phyloP scores from a whole-genome alignment of 805 yeast genomes.

The Millerozyma acaciae region DNA sequence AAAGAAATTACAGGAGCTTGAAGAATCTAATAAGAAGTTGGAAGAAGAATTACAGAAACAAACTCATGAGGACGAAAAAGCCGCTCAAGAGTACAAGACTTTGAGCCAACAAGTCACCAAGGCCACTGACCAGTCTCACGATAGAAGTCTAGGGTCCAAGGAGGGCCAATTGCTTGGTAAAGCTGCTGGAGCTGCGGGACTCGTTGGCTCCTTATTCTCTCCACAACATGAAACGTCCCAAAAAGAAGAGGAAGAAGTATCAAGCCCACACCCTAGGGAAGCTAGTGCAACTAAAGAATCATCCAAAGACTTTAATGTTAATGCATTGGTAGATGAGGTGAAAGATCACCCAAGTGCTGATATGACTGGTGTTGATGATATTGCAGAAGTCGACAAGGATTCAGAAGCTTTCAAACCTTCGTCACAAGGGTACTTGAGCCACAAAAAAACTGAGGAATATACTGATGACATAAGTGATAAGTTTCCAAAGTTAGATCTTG shows the following conservation, averaged over 20 bases:
- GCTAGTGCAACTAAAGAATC: background rate
- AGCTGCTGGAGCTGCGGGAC: slow-evolving; percentile 5
- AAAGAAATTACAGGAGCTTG: slow-evolving; percentile 23
- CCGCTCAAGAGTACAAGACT: background rate
- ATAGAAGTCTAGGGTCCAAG: slow-evolving; percentile 2
- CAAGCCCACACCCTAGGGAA: background rate
- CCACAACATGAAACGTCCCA: no score
- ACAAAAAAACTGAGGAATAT: slow-evolving; percentile 1
- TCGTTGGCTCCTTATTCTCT: background rate
- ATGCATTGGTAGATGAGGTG: slow-evolving; percentile 24
- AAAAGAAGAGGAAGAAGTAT: background rate
- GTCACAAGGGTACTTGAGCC: no score
- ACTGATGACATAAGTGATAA: no score
- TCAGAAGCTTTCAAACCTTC: background rate
- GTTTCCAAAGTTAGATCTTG: slow-evolving; percentile 33
- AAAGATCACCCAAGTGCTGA: slow-evolving; percentile 22
- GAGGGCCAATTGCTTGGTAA: slow-evolving; percentile 4
- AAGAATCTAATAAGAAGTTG: slow-evolving; percentile 18
- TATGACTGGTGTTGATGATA: slow-evolving; percentile 24
- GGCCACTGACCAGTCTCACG: no score
- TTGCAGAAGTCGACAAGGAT: slow-evolving; percentile 8
- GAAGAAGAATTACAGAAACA: slow-evolving; percentile 18
- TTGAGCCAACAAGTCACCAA: background rate
- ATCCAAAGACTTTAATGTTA: slow-evolving; percentile 3
- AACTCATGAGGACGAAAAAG: background rate